Evolutionary conservation across 2,329 filamentous ascomycete species (phyloP), one percentile per base, ranked within the genome.

Genomic region (Fusarium dlaminii): DNA sequence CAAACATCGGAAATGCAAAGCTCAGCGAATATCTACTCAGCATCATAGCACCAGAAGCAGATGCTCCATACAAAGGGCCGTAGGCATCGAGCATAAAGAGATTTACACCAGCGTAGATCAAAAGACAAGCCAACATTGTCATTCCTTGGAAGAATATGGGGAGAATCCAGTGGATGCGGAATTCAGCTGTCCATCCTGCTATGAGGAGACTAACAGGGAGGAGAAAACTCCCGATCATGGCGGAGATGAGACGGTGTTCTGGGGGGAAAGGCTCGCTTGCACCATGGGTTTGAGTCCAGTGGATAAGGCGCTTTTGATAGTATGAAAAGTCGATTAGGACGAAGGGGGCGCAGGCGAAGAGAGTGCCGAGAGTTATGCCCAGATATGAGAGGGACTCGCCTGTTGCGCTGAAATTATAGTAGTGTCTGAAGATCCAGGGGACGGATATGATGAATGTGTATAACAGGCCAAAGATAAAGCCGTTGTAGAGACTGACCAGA

Each of bases 371-470:
- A 3, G 70, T 73, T 6, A 73, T 69, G 0, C 70, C 70, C 8
- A 73, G 37, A 29, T 73, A 73, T 1, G 70, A 73, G 2, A 73
- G 61, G 0, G 70, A 73, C 13, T 70, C 70, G 3, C 46, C 43
- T 0, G 61, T 73, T 12, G 57, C 40, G 17, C 10, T 20, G n/a
- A 73, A 73, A 8, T 39, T 2, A 2, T 70, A 73, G 1, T 73
- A 73, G 0, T 43, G 32, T n/a, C 57, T 56, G n/a, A 73, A 70
- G 4, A 73, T 73, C 70, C 66, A 73, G 0, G 70, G 70, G 5
- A 73, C 61, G 0, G 70, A 73, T 32, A 66, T 73, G 6, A 73
- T 73, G 27, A 73, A 73, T 0, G 70, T 73, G 37, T 73, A 73
- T 1, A 73, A 4, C 1, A 73, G 40, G 13, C 70, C 71, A 58